These are phyloP conservation scores for Dittrichia graveolens DNA, from an alignment of 129 eudicot species.

Conservation along the genomic window DNA sequence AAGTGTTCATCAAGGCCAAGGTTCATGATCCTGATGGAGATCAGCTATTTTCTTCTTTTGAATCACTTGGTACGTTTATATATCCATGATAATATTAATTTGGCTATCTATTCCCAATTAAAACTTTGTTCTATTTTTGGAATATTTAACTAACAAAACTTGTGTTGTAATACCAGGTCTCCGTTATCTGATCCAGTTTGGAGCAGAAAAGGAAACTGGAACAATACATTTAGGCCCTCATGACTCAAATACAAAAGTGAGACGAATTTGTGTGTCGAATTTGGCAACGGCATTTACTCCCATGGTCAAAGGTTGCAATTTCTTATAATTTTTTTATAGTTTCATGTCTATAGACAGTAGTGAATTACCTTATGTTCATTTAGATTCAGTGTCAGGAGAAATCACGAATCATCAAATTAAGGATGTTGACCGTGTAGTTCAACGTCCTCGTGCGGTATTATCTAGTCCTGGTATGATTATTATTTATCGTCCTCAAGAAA, in stretches of 20 bases:
- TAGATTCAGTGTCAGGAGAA: constrained; percentile 14
- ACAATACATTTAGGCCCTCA: not conserved
- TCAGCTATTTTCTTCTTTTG: not conserved
- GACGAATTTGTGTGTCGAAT: constrained; percentile 26
- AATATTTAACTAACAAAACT: not conserved
- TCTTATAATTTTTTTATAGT: not conserved
- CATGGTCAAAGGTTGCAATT: constrained; percentile 24
- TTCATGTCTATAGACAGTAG: no score
- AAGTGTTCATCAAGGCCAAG: constrained; percentile 2
- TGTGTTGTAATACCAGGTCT: constrained; percentile 14
- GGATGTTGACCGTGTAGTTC: constrained; percentile 26
- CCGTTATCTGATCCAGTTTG: constrained; percentile 22
- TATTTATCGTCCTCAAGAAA: not conserved
- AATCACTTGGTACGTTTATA: constrained; percentile 24
- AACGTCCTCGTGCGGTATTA: constrained; percentile 42
- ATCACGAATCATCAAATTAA: constrained; percentile 18
- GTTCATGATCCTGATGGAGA: constrained; percentile 14
- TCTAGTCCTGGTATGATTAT: constrained; percentile 38
- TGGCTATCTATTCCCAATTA: not conserved
- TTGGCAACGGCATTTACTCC: not conserved
- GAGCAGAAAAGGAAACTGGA: not conserved
- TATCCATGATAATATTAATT: not conserved
- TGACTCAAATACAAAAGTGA: constrained; percentile 9
- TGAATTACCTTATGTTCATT: not conserved
- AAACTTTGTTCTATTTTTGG: not conserved